phyloP scores from a whole-genome alignment of 306 rosid species.

The Lagenaria siceraria region DNA sequence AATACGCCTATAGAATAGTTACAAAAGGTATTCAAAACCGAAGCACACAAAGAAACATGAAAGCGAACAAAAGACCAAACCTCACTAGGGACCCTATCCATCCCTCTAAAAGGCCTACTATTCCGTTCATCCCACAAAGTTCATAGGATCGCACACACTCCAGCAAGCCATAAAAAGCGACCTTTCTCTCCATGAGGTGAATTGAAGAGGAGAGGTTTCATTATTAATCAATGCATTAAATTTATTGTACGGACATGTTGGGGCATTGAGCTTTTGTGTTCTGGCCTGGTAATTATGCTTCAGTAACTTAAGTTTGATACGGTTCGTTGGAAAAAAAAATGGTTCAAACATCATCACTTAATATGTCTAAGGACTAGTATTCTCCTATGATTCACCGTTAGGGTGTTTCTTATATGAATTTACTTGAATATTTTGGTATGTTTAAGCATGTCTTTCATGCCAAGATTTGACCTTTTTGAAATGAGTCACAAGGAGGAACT shows the following conservation, averaged over 20 bases:
- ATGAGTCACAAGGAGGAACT: background rate
- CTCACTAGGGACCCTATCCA: no score
- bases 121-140: no score
- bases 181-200: no score
- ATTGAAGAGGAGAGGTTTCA: background rate
- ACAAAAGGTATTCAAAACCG: no score
- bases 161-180: no score
- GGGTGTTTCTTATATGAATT: background rate
- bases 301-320: background rate
- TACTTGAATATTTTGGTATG: background rate
- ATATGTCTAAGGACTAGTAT: background rate
- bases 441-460: background rate
- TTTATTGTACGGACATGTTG: background rate
- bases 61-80: no score
- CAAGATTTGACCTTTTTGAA: background rate
- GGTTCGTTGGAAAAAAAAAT: background rate
- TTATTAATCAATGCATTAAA: background rate
- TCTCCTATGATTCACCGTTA: background rate
- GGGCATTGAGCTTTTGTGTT: background rate
- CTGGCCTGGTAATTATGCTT: background rate
- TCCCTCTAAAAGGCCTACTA: no score
- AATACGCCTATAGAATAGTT: no score
- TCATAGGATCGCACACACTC: no score
- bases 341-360: background rate
- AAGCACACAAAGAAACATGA: no score